Percentiles rank a stretch among this genome's conserved stretches.
These are phyloP conservation scores for Penicillium capsulatum DNA, from an alignment of 2,329 filamentous ascomycete species.

Conservation along the genomic window DNA sequence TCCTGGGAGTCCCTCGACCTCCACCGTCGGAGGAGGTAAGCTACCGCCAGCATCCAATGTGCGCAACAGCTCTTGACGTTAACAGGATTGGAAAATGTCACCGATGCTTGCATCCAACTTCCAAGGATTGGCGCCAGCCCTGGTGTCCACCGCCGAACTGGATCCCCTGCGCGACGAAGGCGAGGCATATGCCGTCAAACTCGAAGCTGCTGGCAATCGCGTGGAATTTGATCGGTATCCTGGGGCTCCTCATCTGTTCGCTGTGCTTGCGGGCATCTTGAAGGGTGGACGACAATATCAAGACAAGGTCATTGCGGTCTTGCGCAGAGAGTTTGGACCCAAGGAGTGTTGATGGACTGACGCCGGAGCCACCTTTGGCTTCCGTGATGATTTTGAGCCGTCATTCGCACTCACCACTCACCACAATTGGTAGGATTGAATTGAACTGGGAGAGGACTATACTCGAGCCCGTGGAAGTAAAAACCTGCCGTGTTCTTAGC, in stretches of 20 bases:
- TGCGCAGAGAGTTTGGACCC: conserved; percentile 23
- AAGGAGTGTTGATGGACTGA: neutral
- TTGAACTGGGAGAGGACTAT: no score
- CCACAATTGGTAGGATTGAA: no score
- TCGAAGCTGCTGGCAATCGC: conserved; percentile 33
- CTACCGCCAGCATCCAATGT: neutral
- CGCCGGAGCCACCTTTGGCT: no score
- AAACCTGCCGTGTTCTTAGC: no score
- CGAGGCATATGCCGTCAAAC: conserved; percentile 37
- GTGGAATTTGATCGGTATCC: conserved; percentile 30
- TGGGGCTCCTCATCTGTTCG: conserved; percentile 36
- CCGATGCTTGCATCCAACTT: conserved; percentile 39
- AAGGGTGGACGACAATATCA: conserved; percentile 28
- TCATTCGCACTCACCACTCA: no score
- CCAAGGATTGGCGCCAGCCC: conserved; percentile 35
- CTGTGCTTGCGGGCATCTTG: conserved; percentile 30
- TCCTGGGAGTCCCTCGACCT: conserved; percentile 37
- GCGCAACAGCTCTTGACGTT: no score
- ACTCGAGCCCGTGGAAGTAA: no score
- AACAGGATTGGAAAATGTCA: conserved; percentile 42
- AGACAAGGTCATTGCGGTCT: conserved; percentile 25
- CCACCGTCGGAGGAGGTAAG: conserved; percentile 33
- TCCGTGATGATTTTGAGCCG: no score
- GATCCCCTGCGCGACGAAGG: conserved; percentile 43
- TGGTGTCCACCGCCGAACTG: conserved; percentile 41